Evolutionary conservation across 768 basidiomycete species (phyloP).

Genomic region (Hericium erinaceus): DNA sequence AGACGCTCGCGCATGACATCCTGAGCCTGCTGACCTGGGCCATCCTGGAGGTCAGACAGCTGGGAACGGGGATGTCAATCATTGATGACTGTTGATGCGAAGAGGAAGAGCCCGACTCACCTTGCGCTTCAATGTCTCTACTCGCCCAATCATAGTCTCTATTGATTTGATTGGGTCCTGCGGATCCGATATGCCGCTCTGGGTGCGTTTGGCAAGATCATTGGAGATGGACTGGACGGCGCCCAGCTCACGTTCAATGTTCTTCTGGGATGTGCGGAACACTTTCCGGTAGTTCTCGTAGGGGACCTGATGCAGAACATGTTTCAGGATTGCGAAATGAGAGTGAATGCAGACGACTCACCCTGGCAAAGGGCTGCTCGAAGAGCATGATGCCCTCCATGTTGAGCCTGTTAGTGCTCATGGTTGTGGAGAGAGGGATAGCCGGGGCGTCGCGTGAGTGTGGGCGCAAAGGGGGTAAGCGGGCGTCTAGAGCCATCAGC

Average conservation of each 20-base stretch:
- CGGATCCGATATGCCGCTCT: conserved; percentile 18
- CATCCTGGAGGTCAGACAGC: conserved; percentile 42
- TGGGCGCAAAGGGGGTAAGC: not conserved
- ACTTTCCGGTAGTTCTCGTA: conserved; percentile 84
- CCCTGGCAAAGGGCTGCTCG: conserved; percentile 76
- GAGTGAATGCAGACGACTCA: conserved; percentile 24
- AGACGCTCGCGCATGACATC: conserved; percentile 68
- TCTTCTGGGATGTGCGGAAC: conserved; percentile 76
- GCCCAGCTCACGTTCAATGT: conserved; percentile 71
- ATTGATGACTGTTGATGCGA: not conserved
- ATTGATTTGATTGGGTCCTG: conserved; percentile 50
- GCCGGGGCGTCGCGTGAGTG: not conserved
- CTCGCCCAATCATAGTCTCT: conserved; percentile 67
- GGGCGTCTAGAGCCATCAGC: not conserved
- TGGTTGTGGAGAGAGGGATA: conserved; percentile 2
- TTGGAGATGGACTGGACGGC: conserved; percentile 45
- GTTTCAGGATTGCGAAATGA: not conserved
- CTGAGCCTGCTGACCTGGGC: conserved; percentile 45
- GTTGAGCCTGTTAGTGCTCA: conserved; percentile 43
- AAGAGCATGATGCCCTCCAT: conserved; percentile 70
- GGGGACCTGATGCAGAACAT: conserved; percentile 49
- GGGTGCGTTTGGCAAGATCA: conserved; percentile 46
- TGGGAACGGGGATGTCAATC: conserved; percentile 14
- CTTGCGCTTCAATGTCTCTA: conserved; percentile 83
- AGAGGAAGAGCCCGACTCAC: conserved; percentile 28